A percentile compares a stretch with the other conserved stretches of the same genome.
phyloP scores from a whole-genome alignment of 768 basidiomycete genomes.

The Pleurotus citrinopileatus region DNA sequence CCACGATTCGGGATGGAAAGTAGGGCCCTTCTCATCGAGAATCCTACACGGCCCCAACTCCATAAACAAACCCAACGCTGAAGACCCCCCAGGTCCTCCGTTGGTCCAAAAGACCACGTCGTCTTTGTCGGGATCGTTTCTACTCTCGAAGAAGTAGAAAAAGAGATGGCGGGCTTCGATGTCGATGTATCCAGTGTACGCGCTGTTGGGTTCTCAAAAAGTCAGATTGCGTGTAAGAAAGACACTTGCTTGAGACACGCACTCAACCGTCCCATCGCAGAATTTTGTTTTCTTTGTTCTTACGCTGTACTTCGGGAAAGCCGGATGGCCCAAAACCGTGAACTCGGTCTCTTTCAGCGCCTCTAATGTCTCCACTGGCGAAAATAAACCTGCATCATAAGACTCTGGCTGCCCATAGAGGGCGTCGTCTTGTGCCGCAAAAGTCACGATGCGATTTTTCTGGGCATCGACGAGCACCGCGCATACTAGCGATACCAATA shows the following conservation, averaged over 20 bases:
- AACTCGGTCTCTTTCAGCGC: constrained; percentile 24
- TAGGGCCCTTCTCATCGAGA: constrained; percentile 43
- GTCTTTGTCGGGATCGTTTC: constrained; percentile 56
- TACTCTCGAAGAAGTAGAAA: constrained; percentile 79
- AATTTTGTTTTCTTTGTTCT: constrained; percentile 33
- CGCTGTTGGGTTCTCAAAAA: constrained; percentile 25
- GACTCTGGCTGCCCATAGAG: too few species aligned
- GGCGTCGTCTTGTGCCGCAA: too few species aligned
- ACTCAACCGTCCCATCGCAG: constrained; percentile 35
- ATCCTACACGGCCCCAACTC: constrained; percentile 76
- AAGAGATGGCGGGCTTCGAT: constrained; percentile 61
- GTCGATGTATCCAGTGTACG: constrained; percentile 69
- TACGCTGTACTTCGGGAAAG: constrained; percentile 38
- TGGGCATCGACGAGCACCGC: too few species aligned
- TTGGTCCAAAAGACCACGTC: constrained; percentile 60
- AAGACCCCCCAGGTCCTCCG: constrained; percentile 42
- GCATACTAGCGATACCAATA: too few species aligned
- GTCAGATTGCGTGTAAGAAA: not conserved
- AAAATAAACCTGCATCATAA: constrained; percentile 15
- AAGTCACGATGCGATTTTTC: too few species aligned
- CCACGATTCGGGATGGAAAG: constrained; percentile 61
- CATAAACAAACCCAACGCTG: constrained; percentile 66
- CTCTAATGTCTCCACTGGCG: constrained; percentile 12
- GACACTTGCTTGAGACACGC: constrained; percentile 6
- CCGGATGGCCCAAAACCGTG: constrained; percentile 36